Percentiles rank a stretch among this genome's conserved stretches.
These are phyloP conservation scores for Xylaria sp. DNA, from an alignment of 2,329 filamentous ascomycete genomes.

Conservation along the genomic window DNA sequence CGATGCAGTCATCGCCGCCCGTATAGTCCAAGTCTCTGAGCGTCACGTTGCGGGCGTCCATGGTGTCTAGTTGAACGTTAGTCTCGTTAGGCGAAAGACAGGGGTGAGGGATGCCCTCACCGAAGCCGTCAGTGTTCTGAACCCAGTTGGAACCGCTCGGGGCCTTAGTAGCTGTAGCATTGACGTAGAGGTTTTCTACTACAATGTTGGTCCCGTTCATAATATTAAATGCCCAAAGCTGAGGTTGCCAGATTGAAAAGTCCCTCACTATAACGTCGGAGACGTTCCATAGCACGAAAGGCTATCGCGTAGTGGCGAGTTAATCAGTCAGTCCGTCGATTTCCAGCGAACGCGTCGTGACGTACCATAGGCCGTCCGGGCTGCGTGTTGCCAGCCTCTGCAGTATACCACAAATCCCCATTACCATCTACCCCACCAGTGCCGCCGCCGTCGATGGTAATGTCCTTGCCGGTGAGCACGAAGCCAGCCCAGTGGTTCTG, in stretches of 20 bases:
- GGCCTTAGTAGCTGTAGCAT: conserved; percentile 61
- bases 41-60: conserved; percentile 62
- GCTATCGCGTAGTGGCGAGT: background rate
- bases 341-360: background rate
- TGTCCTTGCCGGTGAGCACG: conserved; percentile 60
- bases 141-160: conserved; percentile 66
- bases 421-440: conserved; percentile 66
- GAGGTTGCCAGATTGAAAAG: conserved; percentile 63
- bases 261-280: conserved; percentile 64
- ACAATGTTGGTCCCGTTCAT: conserved; percentile 67
- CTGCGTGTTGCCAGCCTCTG: conserved; percentile 58
- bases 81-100: background rate
- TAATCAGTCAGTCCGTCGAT: background rate
- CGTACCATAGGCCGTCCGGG: conserved; percentile 63
- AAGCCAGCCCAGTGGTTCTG: conserved; percentile 68
- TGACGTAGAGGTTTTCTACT: conserved; percentile 62
- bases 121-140: conserved; percentile 67
- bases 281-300: conserved; percentile 68
- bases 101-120: conserved; percentile 2
- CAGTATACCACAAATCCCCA: conserved; percentile 65
- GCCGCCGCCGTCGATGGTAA: conserved; percentile 62
- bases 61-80: conserved; percentile 54
- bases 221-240: conserved; percentile 65
- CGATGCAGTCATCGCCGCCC: conserved; percentile 68
- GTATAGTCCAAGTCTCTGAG: conserved; percentile 64